phyloP scores from a whole-genome alignment of 306 rosid genomes.

The Hippophae tibetana region DNA sequence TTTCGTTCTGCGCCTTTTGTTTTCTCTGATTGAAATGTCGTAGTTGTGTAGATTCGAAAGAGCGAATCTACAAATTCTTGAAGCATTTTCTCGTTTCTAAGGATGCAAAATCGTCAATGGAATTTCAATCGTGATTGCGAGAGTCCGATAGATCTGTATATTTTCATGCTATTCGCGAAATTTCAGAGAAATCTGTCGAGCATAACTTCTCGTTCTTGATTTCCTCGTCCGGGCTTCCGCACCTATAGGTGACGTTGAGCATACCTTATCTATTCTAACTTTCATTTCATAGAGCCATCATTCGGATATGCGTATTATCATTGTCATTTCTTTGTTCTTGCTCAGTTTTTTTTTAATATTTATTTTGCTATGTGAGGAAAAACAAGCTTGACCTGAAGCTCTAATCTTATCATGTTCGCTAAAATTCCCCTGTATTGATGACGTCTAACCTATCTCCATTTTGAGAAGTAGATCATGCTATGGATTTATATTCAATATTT shows the following conservation, averaged over 20 bases:
- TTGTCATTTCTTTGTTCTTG: background rate
- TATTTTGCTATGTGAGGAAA: background rate
- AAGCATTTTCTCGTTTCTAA: slow-evolving; percentile 39
- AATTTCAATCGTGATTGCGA: slow-evolving; percentile 37
- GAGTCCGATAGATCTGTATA: slow-evolving; percentile 48
- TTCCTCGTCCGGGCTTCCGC: slow-evolving; percentile 66
- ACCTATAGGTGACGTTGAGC: slow-evolving; percentile 59
- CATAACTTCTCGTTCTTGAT: slow-evolving; percentile 59
- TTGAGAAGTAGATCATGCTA: background rate
- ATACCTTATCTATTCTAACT: background rate
- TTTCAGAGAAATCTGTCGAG: slow-evolving; percentile 32
- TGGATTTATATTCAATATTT: background rate
- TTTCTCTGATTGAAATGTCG: background rate
- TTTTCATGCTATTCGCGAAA: slow-evolving; percentile 32
- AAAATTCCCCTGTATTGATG: background rate
- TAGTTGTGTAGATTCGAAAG: slow-evolving; percentile 33
- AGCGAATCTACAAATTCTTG: slow-evolving; percentile 40
- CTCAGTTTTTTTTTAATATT: background rate
- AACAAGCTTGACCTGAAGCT: background rate
- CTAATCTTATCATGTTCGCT: no score
- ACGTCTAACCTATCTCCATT: background rate
- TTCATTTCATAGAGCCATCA: background rate
- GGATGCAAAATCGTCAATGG: slow-evolving; percentile 41
- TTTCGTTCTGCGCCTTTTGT: background rate
- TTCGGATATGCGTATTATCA: background rate